Base-by-base conservation (phyloP, 139 green algal species). In the Trebouxia sp. region DNA sequence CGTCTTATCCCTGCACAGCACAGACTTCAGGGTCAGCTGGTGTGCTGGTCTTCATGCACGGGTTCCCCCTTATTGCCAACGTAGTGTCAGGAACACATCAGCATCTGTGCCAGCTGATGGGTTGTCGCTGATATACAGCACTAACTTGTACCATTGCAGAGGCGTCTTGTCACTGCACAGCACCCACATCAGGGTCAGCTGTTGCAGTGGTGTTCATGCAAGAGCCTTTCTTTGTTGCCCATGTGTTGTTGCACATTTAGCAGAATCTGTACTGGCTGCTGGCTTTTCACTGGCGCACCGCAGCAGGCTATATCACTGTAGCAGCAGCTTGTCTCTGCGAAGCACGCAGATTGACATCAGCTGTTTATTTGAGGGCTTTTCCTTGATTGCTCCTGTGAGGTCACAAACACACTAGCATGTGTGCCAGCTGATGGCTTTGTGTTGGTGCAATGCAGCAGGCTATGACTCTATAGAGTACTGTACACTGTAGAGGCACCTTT, bases 81-180 rank as follows among this genome's bases (percentile, higher is more conserved):
- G 88, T 69, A 94, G 78, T 6, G 58, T 53, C 2, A 92, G 45
- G n/a, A 76, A 87, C n/a, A 92, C 86, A 26, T 88, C 84, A 6
- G 82, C 83, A 47, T 90, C 84, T 10, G 86, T 90, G 43, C 83
- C 84, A 0, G 90, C 90, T 9, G 88, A 88, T 15, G 80, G 80
- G 6, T 85, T 43, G 28, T 90, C 85, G 53, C 70, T 83, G 35
- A 89, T 94, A 80, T 39, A 82, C 45, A 76, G 24, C 28, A 65
- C 45, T 10, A 86, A 51, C 0, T 30, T 75, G 58, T 80, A 85
- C 80, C 58, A 82, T 6, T 56, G 35, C 35, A 72, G 32, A 1
- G 42, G n/a, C 11, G 37, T 17, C 35, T 72, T 72, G 32, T 37
- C 32, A 45, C 62, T 72, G 62, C 62, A 72, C 35, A 1, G 17